A percentile compares a stretch with the other conserved stretches of the same genome.
Evolutionary conservation across 306 rosid species (phyloP).

Genomic region (Erythrophleum fordii): DNA sequence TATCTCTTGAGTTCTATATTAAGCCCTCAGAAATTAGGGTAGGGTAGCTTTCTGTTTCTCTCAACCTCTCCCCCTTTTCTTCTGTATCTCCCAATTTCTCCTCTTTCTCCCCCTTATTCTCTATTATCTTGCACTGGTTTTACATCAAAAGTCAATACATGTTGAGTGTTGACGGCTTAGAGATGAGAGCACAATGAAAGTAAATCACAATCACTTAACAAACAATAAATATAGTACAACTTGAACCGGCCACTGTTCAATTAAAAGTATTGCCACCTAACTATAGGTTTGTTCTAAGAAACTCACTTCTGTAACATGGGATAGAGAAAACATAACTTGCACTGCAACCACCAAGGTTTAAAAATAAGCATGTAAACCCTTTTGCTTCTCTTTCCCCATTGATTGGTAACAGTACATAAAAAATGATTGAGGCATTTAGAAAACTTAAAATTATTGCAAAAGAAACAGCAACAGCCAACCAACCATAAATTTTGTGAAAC

Average conservation of each 20-base stretch:
- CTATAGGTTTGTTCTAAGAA: background rate
- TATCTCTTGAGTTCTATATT: too few species aligned
- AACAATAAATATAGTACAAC: background rate
- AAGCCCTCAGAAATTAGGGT: too few species aligned
- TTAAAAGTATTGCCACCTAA: background rate
- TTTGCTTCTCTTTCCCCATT: background rate
- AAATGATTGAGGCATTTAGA: background rate
- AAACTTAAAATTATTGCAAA: background rate
- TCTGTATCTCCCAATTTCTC: too few species aligned
- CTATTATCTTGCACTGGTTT: too few species aligned
- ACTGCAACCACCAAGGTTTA: background rate
- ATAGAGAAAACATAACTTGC: background rate
- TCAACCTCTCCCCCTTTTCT: too few species aligned
- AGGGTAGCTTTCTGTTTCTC: too few species aligned
- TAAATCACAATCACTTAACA: background rate
- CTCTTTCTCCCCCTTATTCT: too few species aligned
- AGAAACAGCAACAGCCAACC: background rate
- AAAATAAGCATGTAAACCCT: background rate
- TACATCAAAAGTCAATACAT: background rate
- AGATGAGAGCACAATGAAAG: background rate
- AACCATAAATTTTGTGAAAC: background rate
- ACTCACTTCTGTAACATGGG: background rate
- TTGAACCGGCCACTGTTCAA: background rate
- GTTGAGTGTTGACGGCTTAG: background rate
- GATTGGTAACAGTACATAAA: background rate